Percentiles rank a stretch among this genome's conserved stretches.
Evolutionary conservation across 2,329 filamentous ascomycete genomes (phyloP).

Genomic region (Chaetomiaceae sp.): DNA sequence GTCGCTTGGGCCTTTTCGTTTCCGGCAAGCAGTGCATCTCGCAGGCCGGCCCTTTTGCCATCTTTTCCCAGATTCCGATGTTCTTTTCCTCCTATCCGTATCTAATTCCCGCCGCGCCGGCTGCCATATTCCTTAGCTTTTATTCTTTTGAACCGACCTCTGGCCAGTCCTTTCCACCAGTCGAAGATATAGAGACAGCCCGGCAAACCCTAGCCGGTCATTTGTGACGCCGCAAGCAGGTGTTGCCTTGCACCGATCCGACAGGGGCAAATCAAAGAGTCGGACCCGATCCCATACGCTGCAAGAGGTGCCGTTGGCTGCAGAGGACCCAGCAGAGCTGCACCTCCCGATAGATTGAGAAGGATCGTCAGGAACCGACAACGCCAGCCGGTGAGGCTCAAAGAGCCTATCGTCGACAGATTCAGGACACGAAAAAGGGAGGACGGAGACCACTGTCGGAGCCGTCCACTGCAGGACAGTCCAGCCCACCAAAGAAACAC

Average conservation of each 20-base stretch:
- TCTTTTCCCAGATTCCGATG: constrained; percentile 1
- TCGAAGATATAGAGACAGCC: not conserved
- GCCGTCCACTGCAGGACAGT: constrained; percentile 14
- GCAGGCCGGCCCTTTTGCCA: not conserved
- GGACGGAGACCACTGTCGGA: not conserved
- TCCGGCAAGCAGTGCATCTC: too few relatives aligned
- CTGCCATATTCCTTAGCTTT: constrained; percentile 2
- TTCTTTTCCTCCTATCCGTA: constrained; percentile 13
- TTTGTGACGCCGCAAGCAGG: not conserved
- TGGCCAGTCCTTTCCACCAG: constrained; percentile 14
- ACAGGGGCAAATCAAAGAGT: constrained; percentile 16
- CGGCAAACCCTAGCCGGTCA: not conserved
- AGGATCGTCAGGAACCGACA: constrained; percentile 18
- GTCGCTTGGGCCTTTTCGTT: constrained; percentile 5
- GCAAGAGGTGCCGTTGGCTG: constrained; percentile 22
- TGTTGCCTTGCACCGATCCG: not conserved
- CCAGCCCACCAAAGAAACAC: not conserved
- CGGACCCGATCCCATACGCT: constrained; percentile 22
- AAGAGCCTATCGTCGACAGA: not conserved
- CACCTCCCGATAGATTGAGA: constrained; percentile 10
- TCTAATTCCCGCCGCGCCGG: not conserved
- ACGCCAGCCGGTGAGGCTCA: constrained; percentile 14
- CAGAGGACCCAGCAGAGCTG: constrained; percentile 17
- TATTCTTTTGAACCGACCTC: constrained; percentile 11
- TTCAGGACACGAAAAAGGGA: not conserved